Conservation (phyloP, 2,329 filamentous ascomycete genomes). For the Phialocephala sp. region DNA sequence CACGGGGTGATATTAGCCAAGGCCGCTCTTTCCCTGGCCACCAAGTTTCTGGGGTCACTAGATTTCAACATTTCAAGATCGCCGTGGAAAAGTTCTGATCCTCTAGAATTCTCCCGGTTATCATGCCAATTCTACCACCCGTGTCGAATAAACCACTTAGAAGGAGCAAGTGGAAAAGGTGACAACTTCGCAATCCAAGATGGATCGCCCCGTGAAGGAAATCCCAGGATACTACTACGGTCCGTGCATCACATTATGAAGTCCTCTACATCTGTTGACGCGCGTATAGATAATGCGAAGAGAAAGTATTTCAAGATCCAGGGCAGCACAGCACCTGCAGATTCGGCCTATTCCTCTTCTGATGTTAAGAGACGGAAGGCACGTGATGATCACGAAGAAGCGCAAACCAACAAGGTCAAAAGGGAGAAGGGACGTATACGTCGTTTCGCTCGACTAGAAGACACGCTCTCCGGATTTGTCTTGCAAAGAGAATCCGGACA, state of each 20-base stretch:
- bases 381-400: slow-evolving; percentile 47
- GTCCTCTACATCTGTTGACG: slow-evolving; percentile 9
- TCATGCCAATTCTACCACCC: neutral
- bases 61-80: neutral
- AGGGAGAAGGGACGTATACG: slow-evolving; percentile 33
- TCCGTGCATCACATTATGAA: slow-evolving; percentile 34
- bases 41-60: neutral
- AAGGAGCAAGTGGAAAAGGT: neutral
- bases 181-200: neutral
- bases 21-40: neutral
- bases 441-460: slow-evolving; percentile 28
- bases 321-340: slow-evolving; percentile 53
- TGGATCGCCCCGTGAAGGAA: slow-evolving; percentile 29
- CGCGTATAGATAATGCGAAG: slow-evolving; percentile 58
- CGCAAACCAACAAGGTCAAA: slow-evolving; percentile 12
- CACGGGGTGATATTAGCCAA: slow-evolving; percentile 3
- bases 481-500: slow-evolving; percentile 32
- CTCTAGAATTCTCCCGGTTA: neutral
- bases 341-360: slow-evolving; percentile 60
- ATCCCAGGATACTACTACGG: slow-evolving; percentile 64
- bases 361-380: slow-evolving; percentile 61
- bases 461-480: slow-evolving; percentile 32
- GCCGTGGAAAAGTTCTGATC: neutral
- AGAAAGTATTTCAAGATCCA: slow-evolving; percentile 74
- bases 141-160: neutral